phyloP scores from a whole-genome alignment of 2,329 filamentous ascomycete genomes.

The Piedraia hortae region DNA sequence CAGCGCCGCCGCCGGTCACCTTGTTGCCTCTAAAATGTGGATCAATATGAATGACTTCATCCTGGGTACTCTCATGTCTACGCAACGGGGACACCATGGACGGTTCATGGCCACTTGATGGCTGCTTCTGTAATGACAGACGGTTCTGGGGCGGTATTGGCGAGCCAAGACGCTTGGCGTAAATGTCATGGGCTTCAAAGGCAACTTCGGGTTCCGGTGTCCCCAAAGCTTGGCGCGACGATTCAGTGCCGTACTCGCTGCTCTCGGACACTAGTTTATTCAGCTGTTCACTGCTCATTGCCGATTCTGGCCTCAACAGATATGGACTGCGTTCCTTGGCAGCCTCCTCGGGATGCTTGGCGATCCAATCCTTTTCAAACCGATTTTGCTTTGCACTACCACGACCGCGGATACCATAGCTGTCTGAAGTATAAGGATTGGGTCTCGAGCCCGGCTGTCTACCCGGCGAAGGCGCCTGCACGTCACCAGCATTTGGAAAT shows the following conservation, averaged over 20 bases:
- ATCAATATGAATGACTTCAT: constrained; percentile 50
- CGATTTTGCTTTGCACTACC: constrained; percentile 44
- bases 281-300: constrained; percentile 66
- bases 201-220: constrained; percentile 80
- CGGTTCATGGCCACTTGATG: constrained; percentile 13
- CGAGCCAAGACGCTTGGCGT: constrained; percentile 47
- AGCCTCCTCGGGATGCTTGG: constrained; percentile 63
- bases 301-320: constrained; percentile 42
- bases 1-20: constrained; percentile 21
- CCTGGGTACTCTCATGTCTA: constrained; percentile 24
- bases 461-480: constrained; percentile 74
- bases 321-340: constrained; percentile 43
- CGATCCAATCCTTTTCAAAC: constrained; percentile 75
- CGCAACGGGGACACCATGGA: constrained; percentile 16
- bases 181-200: constrained; percentile 67
- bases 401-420: constrained; percentile 80
- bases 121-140: constrained; percentile 9
- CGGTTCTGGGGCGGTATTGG: constrained; percentile 26
- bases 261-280: constrained; percentile 69
- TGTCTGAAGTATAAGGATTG: constrained; percentile 51
- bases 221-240: constrained; percentile 31
- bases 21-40: constrained; percentile 25
- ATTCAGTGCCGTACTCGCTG: constrained; percentile 27
- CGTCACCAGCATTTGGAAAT: constrained; percentile 75
- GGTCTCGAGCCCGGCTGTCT: constrained; percentile 48